These are phyloP conservation scores for Musa balbisiana DNA, from an alignment of 202 grass and related monocot species.

Conservation along the genomic window DNA sequence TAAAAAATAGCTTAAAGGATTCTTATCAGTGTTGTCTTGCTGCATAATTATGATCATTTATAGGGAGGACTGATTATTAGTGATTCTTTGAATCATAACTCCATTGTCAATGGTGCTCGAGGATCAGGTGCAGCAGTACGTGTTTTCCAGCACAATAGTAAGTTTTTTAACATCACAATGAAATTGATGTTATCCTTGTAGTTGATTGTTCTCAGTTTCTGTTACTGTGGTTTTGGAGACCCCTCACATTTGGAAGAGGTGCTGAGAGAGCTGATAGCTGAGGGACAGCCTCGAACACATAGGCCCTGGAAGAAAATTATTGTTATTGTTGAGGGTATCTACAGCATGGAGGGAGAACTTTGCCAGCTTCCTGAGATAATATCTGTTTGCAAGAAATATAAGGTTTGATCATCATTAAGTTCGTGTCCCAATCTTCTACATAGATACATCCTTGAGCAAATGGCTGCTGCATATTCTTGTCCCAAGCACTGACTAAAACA, in stretches of 20 bases:
- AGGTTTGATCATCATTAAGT: background rate
- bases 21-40: constrained; percentile 26
- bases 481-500: background rate
- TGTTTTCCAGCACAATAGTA: constrained; percentile 23
- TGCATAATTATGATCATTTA: constrained; percentile 32
- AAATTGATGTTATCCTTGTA: background rate
- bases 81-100: constrained; percentile 18
- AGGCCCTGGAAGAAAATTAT: constrained; percentile 22
- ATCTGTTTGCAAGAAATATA: constrained; percentile 30
- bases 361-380: constrained; percentile 24
- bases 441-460: background rate
- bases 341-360: constrained; percentile 32
- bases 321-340: constrained; percentile 21
- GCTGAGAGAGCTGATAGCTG: constrained; percentile 18
- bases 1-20: background rate
- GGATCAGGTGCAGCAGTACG: constrained; percentile 19
- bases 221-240: background rate
- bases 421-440: background rate
- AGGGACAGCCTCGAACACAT: constrained; percentile 17
- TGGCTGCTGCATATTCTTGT: background rate
- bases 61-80: constrained; percentile 15
- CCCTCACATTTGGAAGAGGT: constrained; percentile 20
- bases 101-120: constrained; percentile 17
- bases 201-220: background rate
- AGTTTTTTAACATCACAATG: background rate